Evolutionary conservation across 345 rosid genomes (phyloP).

Genomic region (Syzygium aromaticum): DNA sequence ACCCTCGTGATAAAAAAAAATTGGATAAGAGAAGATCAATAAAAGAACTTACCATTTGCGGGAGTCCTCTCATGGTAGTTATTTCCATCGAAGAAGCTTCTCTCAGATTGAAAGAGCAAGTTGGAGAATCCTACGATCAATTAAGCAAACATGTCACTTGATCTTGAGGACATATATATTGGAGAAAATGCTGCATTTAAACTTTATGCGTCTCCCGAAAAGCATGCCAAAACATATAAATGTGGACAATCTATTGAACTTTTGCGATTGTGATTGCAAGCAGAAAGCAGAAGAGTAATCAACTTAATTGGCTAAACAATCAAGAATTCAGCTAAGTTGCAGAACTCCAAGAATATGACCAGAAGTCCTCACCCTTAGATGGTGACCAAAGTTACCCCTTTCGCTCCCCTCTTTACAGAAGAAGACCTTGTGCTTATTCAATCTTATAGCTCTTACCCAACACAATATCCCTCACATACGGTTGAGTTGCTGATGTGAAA

Average conservation of each 20-base stretch:
- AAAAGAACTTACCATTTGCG: slow-evolving; percentile 17
- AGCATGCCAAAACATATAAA: not conserved
- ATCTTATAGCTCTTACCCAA: slow-evolving; percentile 7
- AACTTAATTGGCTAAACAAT: not conserved
- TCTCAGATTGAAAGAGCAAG: slow-evolving; percentile 1
- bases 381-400: slow-evolving; percentile 6
- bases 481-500: slow-evolving; percentile 17
- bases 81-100: slow-evolving; percentile 34
- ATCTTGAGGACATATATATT: not conserved
- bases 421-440: slow-evolving; percentile 6
- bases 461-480: not conserved
- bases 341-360: not conserved
- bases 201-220: not conserved
- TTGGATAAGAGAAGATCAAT: not conserved
- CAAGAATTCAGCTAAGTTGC: not conserved
- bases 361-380: not conserved
- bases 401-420: slow-evolving; percentile 14
- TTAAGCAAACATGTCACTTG: not conserved
- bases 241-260: not conserved
- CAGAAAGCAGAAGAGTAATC: not conserved
- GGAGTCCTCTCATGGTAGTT: slow-evolving; percentile 27
- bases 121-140: slow-evolving; percentile 6
- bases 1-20: not conserved
- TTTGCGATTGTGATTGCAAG: not conserved
- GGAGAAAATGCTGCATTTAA: not conserved